Conservation (phyloP, 2,329 filamentous ascomycete genomes). For the Cucurbitaria berberidis region DNA sequence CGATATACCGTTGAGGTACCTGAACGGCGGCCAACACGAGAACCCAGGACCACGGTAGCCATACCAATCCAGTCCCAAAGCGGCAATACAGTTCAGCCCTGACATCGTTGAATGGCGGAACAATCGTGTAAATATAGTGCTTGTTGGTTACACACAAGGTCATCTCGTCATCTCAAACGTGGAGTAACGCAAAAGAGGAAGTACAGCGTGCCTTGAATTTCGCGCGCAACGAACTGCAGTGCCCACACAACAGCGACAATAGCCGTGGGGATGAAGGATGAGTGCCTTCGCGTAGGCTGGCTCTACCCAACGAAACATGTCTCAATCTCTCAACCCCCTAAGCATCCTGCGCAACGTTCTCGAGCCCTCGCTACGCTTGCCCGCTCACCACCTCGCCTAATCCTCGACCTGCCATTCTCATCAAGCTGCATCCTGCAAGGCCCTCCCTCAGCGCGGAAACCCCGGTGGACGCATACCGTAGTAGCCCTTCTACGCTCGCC, state of each 20-base stretch:
- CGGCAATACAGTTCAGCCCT: slow-evolving; percentile 8
- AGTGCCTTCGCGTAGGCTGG: neutral
- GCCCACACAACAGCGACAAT: neutral
- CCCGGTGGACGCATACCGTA: slow-evolving; percentile 4
- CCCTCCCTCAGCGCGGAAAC: slow-evolving; percentile 10
- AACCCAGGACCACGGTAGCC: slow-evolving; percentile 14
- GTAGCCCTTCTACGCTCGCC: neutral
- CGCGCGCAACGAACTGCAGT: slow-evolving; percentile 1
- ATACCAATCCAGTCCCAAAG: neutral
- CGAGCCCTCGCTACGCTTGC: slow-evolving; percentile 9
- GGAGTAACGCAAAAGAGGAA: slow-evolving; percentile 5
- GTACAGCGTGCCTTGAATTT: slow-evolving; percentile 10
- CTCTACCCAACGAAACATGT: neutral
- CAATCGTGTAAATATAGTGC: slow-evolving; percentile 10
- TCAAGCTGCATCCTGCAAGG: slow-evolving; percentile 9
- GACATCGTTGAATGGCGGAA: slow-evolving; percentile 13
- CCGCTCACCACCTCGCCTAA: slow-evolving; percentile 7
- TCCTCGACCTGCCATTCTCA: neutral
- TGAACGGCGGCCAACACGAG: slow-evolving; percentile 8
- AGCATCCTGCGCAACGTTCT: neutral
- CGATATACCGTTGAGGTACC: slow-evolving; percentile 14
- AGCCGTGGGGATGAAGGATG: neutral
- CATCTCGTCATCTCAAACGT: slow-evolving; percentile 7
- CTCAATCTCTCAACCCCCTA: slow-evolving; percentile 1
- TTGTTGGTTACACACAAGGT: slow-evolving; percentile 14